These are phyloP conservation scores for Plasmodium inui DNA, from an alignment of 169 alveolate genomes.

Conservation along the genomic window DNA sequence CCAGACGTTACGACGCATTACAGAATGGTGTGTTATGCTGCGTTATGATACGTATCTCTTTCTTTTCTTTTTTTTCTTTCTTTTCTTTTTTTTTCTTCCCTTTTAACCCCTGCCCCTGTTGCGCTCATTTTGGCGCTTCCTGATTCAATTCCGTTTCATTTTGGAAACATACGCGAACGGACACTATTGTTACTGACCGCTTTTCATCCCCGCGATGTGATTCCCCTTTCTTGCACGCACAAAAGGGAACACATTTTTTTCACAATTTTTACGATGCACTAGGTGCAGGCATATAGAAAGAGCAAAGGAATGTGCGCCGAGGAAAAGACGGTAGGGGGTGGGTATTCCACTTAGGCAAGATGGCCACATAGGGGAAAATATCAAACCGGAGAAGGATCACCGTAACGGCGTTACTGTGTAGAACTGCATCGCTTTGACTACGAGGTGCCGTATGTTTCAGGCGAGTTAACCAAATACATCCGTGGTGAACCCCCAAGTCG, in stretches of 20 bases:
- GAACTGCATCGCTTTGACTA: neutral
- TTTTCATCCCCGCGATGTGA: neutral
- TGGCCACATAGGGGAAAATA: neutral
- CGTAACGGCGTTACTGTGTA: neutral
- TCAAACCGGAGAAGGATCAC: neutral
- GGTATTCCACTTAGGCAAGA: neutral
- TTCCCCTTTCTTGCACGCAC: neutral
- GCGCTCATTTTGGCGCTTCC: neutral
- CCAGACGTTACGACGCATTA: neutral
- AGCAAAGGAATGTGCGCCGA: neutral
- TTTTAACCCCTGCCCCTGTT: neutral
- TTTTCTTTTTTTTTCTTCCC: neutral
- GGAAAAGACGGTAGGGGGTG: neutral
- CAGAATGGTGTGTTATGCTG: neutral
- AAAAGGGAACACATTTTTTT: neutral
- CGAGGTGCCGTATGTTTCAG: neutral
- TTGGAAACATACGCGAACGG: neutral
- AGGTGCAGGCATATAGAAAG: slow-evolving; percentile 7
- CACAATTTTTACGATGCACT: neutral
- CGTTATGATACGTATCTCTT: neutral
- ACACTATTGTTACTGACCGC: neutral
- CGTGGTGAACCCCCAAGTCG: neutral
- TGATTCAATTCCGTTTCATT: neutral
- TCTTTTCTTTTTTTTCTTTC: neutral
- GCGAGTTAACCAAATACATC: neutral